Base-by-base conservation (phyloP, 1,284 basidiomycete genomes). In the Leccinum brunneo-olivaceum region DNA sequence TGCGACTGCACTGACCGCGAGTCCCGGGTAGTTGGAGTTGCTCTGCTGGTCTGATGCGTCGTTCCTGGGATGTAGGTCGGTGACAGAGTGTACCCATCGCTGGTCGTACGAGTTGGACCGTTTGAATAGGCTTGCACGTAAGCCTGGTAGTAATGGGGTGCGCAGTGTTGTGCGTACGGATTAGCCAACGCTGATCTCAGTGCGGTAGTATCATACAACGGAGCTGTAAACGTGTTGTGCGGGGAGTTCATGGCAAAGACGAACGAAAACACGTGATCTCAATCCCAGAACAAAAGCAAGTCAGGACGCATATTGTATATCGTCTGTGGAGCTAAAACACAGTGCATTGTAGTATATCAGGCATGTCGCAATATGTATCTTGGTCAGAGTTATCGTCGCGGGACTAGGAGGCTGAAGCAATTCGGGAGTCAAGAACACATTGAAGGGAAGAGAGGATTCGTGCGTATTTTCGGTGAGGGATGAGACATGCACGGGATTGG, bases 91-190 rank as follows among this genome's bases (percentile, higher is more conserved):
- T 80, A 81, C 12, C 78, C 78, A 34, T 76, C 69, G 1, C 68
- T 46, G n/a, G 70, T 78, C 0, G 69, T 65, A 15, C 57, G 51
- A n/a, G 68, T 47, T n/a, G 36, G 43, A 28, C 28, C 36, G 39
- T 47, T 57, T 42, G 48, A 56, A 37, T 40, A 51, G 28, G 58
- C 54, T 46, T 69, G 73, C 44, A 68, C 50, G 54, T 77, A 78
- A n/a, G 79, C 78, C 52, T 79, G 77, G 6, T 75, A 72, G 63
- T 83, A 81, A 56, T 82, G 79, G 1, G 52, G 50, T 20, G 49
- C 45, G 50, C 52, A 23, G n/a, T 48, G 43, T 43, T 65, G 67
- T 6, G 60, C 55, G 44, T 73, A 73, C 14, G 72, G 68, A 40
- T 71, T 64, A 6, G 61, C 53, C 39, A 73, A 53, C 6, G 65